Percentiles rank a stretch among this genome's conserved stretches.
These are phyloP conservation scores for Rhizophagus prolifer DNA, from an alignment of 192 early-diverging fungal species.

Conservation along the genomic window DNA sequence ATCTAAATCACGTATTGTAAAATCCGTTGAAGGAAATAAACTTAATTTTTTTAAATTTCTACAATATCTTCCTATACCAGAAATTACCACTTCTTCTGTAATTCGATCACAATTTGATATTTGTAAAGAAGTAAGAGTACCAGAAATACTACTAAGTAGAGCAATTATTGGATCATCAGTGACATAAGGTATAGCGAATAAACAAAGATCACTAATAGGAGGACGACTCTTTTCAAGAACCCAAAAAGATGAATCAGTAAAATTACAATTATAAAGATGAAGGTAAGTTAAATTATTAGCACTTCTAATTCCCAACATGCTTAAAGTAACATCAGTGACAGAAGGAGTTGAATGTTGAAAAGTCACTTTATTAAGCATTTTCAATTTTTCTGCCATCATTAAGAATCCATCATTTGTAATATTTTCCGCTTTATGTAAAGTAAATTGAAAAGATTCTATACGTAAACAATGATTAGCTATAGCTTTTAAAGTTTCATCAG, in stretches of 20 bases:
- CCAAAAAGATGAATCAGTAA: slow-evolving; percentile 9
- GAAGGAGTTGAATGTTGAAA: slow-evolving; percentile 15
- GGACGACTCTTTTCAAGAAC: slow-evolving; percentile 2
- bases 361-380: slow-evolving; percentile 5
- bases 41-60: slow-evolving; percentile 18
- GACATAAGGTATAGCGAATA: slow-evolving; percentile 5
- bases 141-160: not conserved
- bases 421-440: not conserved
- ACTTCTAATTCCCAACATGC: slow-evolving; percentile 1
- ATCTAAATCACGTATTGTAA: slow-evolving; percentile 11
- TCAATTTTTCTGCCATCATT: slow-evolving; percentile 1
- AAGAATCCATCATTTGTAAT: slow-evolving; percentile 25
- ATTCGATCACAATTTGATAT: slow-evolving; percentile 25
- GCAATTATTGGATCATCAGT: slow-evolving; percentile 14
- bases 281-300: slow-evolving; percentile 9
- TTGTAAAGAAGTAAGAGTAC: slow-evolving; percentile 22
- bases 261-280: slow-evolving; percentile 27
- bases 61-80: not conserved
- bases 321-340: slow-evolving; percentile 20
- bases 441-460: slow-evolving; percentile 23
- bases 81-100: slow-evolving; percentile 1
- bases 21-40: slow-evolving; percentile 16
- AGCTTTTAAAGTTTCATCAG: slow-evolving; percentile 4
- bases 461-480: slow-evolving; percentile 14
- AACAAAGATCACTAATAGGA: slow-evolving; percentile 27